These are phyloP conservation scores for Terfezia boudieri DNA, from an alignment of 495 filamentous ascomycete genomes.

Conservation along the genomic window DNA sequence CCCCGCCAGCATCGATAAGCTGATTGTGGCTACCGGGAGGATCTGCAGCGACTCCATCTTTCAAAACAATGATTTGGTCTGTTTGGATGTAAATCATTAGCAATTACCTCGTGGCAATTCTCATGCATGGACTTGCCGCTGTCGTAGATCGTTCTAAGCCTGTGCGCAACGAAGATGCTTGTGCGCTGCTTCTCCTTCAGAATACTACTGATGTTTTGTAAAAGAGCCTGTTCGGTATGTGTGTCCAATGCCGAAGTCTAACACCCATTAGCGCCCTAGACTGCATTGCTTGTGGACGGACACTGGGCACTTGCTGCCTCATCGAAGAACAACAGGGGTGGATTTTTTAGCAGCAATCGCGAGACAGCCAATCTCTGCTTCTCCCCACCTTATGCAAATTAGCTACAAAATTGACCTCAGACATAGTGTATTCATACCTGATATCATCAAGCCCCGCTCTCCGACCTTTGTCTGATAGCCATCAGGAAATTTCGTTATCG, in stretches of 20 bases:
- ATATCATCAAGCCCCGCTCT: conserved; percentile 96
- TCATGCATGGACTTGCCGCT: conserved; percentile 36
- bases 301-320: conserved; percentile 42
- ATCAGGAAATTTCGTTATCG: conserved; percentile 52
- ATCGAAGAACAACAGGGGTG: conserved; percentile 84
- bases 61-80: conserved; percentile 60
- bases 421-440: conserved; percentile 21
- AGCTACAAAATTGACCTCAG: not conserved
- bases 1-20: conserved; percentile 52
- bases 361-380: conserved; percentile 85
- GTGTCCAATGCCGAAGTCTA: conserved; percentile 84
- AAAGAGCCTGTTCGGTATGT: conserved; percentile 76
- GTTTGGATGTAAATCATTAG: not conserved
- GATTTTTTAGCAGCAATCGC: conserved; percentile 72
- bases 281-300: not conserved
- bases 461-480: conserved; percentile 86
- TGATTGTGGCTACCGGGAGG: conserved; percentile 57
- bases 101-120: not conserved
- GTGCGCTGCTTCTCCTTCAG: conserved; percentile 71
- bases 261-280: not conserved
- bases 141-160: conserved; percentile 81
- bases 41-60: conserved; percentile 63
- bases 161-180: conserved; percentile 83
- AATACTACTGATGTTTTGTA: conserved; percentile 87
- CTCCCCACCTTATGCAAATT: conserved; percentile 37